Base-by-base conservation (phyloP, 176 grass and related monocot species). In the Miscanthus lutarioriparius region DNA sequence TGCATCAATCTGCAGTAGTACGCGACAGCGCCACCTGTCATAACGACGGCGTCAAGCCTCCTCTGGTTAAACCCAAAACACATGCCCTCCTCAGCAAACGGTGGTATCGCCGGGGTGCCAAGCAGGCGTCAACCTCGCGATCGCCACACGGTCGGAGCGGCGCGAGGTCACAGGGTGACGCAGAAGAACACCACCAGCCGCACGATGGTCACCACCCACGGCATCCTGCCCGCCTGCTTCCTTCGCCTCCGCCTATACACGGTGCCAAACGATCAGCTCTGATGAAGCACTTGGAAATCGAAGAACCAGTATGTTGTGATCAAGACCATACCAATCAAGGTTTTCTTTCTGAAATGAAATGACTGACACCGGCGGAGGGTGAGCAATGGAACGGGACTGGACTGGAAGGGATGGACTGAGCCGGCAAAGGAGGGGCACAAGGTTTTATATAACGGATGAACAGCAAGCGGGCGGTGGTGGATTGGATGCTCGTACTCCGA, bases 1-100 rank as follows among this genome's bases (percentile, higher is more conserved):
- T 82, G 83, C 74, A 83, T 87, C 84, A 87, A 86, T 72, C 91
- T 85, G 86, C 59, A 87, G 88, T 70, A 76, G 32, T 36, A 89
- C 25, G 80, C 86, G 70, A 82, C 66, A 61, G 86, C 73, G 73
- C 86, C 73, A 81, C 63, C 82, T 81, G 68, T 88, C 90, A 92
- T 91, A 85, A 91, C 23, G 59, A 12, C 23, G 53, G 53, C 53
- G 53, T 20, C 36, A 37, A 37, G 36, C 36, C 36, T 37, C 36
- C 36, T 37, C 36, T 6, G 36, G 36, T 37, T 37, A 0, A 37
- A 7, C 53, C 53, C 53, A 56, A 56, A 7, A 19, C 20, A 37
- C 36, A 37, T 37, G 36, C 36, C 36, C 36, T 37, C 36, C 36
- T 37, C 36, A 37, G 36, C 36, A 37, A 37, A 0, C 36, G 36